Evolutionary conservation across 1,284 basidiomycete species (phyloP), one percentile per base, ranked within the genome.

Genomic region (Phellopilus nigrolimitatus): DNA sequence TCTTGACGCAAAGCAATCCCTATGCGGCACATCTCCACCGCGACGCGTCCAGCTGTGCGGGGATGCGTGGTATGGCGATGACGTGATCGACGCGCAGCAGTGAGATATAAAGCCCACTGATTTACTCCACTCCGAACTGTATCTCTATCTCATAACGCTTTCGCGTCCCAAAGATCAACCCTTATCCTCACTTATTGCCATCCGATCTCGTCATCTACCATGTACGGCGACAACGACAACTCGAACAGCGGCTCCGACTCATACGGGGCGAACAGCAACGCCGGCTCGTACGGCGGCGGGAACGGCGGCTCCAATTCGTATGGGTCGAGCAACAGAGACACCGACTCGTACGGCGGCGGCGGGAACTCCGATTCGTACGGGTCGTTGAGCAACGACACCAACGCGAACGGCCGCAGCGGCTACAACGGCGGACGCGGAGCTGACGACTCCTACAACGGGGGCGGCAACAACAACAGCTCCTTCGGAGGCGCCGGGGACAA

Each of bases 331-430:
- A 36, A 47, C 17, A 30, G 30, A 12, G 37, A 44, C n/a, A 37
- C 39, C 7, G 24, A 42, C 31, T 36, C 40, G 15, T 50, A 50
- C 40, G 49, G 49, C n/a, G 13, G 42, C 49, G 8, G 28, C 27
- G 6, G 37, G 31, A n/a, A n/a, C n/a, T n/a, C n/a, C 47, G 27
- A 34, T 13, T 40, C 41, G 3, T 24, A 24, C 8, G 41, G 41
- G 2, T 24, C 47, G n/a, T 22, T 12, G 19, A 33, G n/a, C 31
- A 33, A n/a, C 31, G 31, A n/a, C 31, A n/a, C n/a, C n/a, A n/a
- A n/a, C n/a, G n/a, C n/a, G n/a, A n/a, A n/a, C 15, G 38, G 47
- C 19, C 15, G 27, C 19, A 47, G n/a, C 21, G 21, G 27, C 24
- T 15, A 48, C 24, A 28, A 38, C n/a, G 25, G 22, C 19, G 42